These are phyloP conservation scores for Candida hungchunana DNA, from an alignment of 805 yeast genomes.

Conservation along the genomic window DNA sequence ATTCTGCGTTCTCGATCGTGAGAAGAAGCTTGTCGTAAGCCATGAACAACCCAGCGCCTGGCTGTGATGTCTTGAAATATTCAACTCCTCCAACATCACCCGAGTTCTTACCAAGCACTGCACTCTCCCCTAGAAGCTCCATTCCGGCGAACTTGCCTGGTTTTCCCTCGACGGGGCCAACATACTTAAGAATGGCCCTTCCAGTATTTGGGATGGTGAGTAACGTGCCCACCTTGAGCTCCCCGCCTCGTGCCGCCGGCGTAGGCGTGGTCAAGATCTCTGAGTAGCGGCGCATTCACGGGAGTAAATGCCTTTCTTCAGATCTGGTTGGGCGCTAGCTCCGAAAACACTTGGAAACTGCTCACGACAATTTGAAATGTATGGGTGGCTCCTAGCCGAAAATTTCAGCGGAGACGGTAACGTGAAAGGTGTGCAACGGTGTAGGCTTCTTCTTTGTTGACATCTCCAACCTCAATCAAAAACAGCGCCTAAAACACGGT, in stretches of 20 bases:
- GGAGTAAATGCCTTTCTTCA: too few relatives aligned
- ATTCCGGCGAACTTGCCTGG: conserved; percentile 82
- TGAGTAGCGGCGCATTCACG: conserved; percentile 23
- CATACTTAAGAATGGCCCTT: conserved; percentile 60
- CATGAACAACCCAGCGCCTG: conserved; percentile 74
- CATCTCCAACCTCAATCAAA: not conserved
- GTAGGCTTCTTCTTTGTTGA: too few relatives aligned
- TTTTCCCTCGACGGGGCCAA: conserved; percentile 72
- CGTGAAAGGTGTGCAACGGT: too few relatives aligned
- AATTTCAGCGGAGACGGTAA: too few relatives aligned
- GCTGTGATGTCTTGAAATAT: conserved; percentile 62
- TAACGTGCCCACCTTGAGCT: conserved; percentile 18
- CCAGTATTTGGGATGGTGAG: conserved; percentile 63
- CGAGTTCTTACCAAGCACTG: conserved; percentile 70
- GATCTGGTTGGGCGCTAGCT: not conserved
- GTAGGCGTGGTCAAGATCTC: conserved; percentile 25
- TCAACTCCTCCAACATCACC: conserved; percentile 74
- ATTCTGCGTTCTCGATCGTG: conserved; percentile 16
- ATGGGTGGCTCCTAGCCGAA: too few relatives aligned
- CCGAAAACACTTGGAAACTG: not conserved
- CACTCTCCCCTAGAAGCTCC: conserved; percentile 67
- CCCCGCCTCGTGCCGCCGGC: conserved; percentile 15
- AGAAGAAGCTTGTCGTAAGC: conserved; percentile 41
- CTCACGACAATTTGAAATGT: too few relatives aligned
- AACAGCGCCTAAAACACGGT: conserved; percentile 3